Evolutionary conservation across 2,329 filamentous ascomycete species (phyloP), one percentile per base, ranked within the genome.

Genomic region (Annulohypoxylon truncatum): DNA sequence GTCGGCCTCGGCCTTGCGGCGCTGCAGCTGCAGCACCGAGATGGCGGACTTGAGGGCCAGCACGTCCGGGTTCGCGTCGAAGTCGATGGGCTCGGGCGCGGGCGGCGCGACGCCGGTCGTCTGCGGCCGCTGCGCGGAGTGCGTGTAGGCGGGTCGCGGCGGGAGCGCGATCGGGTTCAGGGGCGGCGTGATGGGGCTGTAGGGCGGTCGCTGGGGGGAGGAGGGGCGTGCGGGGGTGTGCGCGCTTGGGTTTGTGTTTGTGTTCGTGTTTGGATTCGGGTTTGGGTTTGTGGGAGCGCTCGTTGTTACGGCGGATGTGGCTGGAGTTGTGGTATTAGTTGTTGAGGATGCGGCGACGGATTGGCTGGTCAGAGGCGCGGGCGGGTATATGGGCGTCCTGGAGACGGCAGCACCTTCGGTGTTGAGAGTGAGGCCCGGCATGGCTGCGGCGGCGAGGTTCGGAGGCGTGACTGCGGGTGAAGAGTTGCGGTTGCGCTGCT

Each of bases 1-100:
- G 79, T 97, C 94, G 48, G 87, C 86, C 52, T 89, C 82, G 40
- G 93, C 93, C 76, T 91, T 92, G 74, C 90, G 89, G 69, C 90
- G 90, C 81, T 98, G 95, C 70, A 97, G 85, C 80, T 97, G 93
- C 48, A 98, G 83, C 54, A 97, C 89, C 7, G 92, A 91, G 65
- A 97, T 93, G 47, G 94, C 92, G 24, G 92, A 92, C 70, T 91
- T 90, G 64, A 97, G 85, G 4, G 95, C 95, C 65, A 97, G 90
- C 22, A 91, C 93, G 82, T 98, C 95, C 6, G 93, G 90, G 75
- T 97, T 97, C 59, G 81, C 79, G 69, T 86, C 83, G 66, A 90
- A 88, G 71, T 85, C 82, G 63, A 90, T 82, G 46, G 87, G 82
- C 38, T 82, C 79, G 0, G 84, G 83, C 2, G 81, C 80, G 3